Conservation (phyloP, 2,329 filamentous ascomycete species). For the Atkinsonella hypoxylon region DNA sequence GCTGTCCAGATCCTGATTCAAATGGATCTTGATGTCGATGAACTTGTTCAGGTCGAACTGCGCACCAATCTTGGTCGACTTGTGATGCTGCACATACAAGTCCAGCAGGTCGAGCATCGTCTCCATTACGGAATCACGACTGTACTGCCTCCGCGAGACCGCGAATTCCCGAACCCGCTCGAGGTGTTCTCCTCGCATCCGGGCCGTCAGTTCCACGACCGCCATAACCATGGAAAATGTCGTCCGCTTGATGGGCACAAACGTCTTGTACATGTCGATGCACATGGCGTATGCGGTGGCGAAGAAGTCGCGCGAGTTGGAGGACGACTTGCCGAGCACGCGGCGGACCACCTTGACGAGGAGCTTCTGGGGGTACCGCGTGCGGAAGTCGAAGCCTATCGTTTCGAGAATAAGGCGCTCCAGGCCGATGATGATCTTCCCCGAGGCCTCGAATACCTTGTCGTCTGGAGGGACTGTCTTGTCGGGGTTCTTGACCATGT, state of each 20-base stretch:
- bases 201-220: slow-evolving; percentile 66
- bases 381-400: slow-evolving; percentile 87
- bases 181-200: slow-evolving; percentile 47
- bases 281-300: slow-evolving; percentile 68
- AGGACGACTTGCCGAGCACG: slow-evolving; percentile 27
- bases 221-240: slow-evolving; percentile 77
- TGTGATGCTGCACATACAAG: slow-evolving; percentile 76
- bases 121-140: slow-evolving; percentile 47
- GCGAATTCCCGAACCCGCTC: slow-evolving; percentile 38
- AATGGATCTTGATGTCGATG: slow-evolving; percentile 72
- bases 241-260: slow-evolving; percentile 80
- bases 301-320: slow-evolving; percentile 34
- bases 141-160: slow-evolving; percentile 33
- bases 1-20: slow-evolving; percentile 70
- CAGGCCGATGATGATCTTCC: slow-evolving; percentile 74
- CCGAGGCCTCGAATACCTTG: slow-evolving; percentile 70
- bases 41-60: slow-evolving; percentile 65
- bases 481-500: slow-evolving; percentile 64
- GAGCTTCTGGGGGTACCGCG: slow-evolving; percentile 73
- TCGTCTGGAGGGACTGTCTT: slow-evolving; percentile 70
- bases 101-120: slow-evolving; percentile 84
- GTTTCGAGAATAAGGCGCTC: slow-evolving; percentile 90
- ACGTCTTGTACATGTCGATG: slow-evolving; percentile 86
- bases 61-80: slow-evolving; percentile 61
- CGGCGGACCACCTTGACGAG: slow-evolving; percentile 66